phyloP scores from a whole-genome alignment of 805 yeast genomes.

The Nakazawaea sp. region DNA sequence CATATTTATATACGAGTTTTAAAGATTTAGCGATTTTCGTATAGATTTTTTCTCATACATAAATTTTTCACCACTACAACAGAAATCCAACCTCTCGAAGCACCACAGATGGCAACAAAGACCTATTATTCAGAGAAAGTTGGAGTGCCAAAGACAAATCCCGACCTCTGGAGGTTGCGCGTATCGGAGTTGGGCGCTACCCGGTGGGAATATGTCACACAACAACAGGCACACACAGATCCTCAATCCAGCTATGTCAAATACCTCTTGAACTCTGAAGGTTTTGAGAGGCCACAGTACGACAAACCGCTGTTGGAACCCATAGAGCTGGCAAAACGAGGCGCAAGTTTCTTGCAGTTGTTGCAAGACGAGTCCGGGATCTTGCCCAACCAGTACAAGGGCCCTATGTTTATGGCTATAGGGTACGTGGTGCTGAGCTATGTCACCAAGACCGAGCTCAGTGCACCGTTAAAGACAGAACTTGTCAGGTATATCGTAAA shows the following conservation, averaged over 20 bases:
- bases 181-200: conserved; percentile 71
- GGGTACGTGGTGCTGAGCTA: conserved; percentile 78
- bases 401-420: conserved; percentile 96
- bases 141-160: conserved; percentile 65
- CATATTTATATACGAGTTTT: no score
- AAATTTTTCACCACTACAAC: no score
- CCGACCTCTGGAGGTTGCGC: conserved; percentile 64
- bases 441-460: conserved; percentile 60
- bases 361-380: conserved; percentile 85
- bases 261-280: conserved; percentile 39
- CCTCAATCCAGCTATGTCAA: conserved; percentile 52
- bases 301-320: conserved; percentile 29
- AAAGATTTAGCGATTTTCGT: no score
- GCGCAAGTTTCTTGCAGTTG: conserved; percentile 59
- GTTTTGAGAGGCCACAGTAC: conserved; percentile 25
- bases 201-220: conserved; percentile 64
- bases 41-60: no score
- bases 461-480: conserved; percentile 60
- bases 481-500: conserved; percentile 83
- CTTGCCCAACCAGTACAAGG: conserved; percentile 89
- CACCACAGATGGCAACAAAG: background rate
- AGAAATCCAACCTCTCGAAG: background rate
- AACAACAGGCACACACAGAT: conserved; percentile 29
- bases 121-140: conserved; percentile 57
- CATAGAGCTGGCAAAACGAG: conserved; percentile 59